A percentile compares a stretch with the other conserved stretches of the same genome.
These are phyloP conservation scores for Pseudopithomyces chartarum DNA, from an alignment of 2,329 filamentous ascomycete genomes.

Conservation along the genomic window DNA sequence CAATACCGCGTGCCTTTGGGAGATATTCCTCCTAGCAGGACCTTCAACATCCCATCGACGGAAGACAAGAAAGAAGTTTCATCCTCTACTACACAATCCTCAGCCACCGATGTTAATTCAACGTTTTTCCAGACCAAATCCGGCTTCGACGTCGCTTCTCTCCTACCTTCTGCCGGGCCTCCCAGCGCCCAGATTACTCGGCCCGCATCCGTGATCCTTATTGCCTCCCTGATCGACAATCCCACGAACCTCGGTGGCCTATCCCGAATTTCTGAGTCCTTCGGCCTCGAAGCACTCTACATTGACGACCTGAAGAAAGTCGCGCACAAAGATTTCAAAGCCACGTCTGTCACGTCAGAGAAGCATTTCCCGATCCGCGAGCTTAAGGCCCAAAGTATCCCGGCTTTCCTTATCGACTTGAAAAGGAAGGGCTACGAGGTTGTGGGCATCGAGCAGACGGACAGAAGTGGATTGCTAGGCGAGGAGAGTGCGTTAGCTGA, in stretches of 20 bases:
- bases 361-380: slow-evolving; percentile 54
- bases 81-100: neutral
- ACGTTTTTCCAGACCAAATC: slow-evolving; percentile 58
- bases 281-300: slow-evolving; percentile 54
- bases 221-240: slow-evolving; percentile 57
- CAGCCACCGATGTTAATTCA: slow-evolving; percentile 8
- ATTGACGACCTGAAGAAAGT: slow-evolving; percentile 49
- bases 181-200: slow-evolving; percentile 25
- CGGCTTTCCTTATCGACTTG: slow-evolving; percentile 47
- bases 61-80: neutral
- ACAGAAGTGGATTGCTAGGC: slow-evolving; percentile 53
- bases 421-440: slow-evolving; percentile 55
- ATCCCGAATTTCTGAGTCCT: slow-evolving; percentile 57
- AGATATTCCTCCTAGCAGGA: slow-evolving; percentile 3
- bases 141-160: slow-evolving; percentile 47
- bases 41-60: too few species aligned
- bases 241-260: slow-evolving; percentile 58
- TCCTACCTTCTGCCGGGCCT: slow-evolving; percentile 23
- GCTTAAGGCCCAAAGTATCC: slow-evolving; percentile 35
- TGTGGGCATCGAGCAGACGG: slow-evolving; percentile 61
- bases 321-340: slow-evolving; percentile 55
- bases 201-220: slow-evolving; percentile 49
- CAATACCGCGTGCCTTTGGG: slow-evolving; percentile 39
- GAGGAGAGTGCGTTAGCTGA: slow-evolving; percentile 20
- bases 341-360: slow-evolving; percentile 56